Evolutionary conservation across 2,329 filamentous ascomycete species (phyloP), one percentile per base, ranked within the genome.

Genomic region (Fusarium clavum): DNA sequence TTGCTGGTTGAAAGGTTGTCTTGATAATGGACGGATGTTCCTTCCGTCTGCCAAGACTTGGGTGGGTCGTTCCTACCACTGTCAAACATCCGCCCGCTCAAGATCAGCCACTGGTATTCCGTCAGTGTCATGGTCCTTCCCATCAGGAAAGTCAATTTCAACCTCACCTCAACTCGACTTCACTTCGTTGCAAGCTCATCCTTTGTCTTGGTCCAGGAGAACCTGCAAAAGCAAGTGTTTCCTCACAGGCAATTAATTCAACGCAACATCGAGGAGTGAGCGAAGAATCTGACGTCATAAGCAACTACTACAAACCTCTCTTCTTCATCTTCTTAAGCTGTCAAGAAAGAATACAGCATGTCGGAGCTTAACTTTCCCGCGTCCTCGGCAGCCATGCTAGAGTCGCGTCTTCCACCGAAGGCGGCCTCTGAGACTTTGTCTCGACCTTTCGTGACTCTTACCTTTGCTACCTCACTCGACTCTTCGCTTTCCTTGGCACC

Each of bases 401-500:
- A 81, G 54, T 61, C 75, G 32, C 78, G 78, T 22, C 74, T 83
- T 9, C 81, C 81, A 2, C 63, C 61, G 10, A 27, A 27, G 30
- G 16, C 60, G 4, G 30, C 47, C 3, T 24, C 55, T 29, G 29
- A 61, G 10, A 43, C 63, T 13, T 32, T 29, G 8, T 29, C 41
- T 3, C 73, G 77, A 12, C 83, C 84, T 13, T 88, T 87, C 77
- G 86, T 94, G 52, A 98, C 94, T 4, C 85, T 98, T 43, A 98
- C 95, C 14, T 98, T 94, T 80, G 95, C 96, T 24, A 92, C 91
- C 9, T 98, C 94, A 6, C 90, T 99, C 72, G 95, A 98, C 82
- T 91, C 92, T 43, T 88, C 90, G 57, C 86, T 97, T 53, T 88
- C 94, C 3, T 85, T 95, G 29, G 86, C 90, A 0, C 93, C 94